A percentile compares a stretch with the other conserved stretches of the same genome.
Conservation (phyloP, 2,329 filamentous ascomycete genomes). For the Aspergillus sp. region DNA sequence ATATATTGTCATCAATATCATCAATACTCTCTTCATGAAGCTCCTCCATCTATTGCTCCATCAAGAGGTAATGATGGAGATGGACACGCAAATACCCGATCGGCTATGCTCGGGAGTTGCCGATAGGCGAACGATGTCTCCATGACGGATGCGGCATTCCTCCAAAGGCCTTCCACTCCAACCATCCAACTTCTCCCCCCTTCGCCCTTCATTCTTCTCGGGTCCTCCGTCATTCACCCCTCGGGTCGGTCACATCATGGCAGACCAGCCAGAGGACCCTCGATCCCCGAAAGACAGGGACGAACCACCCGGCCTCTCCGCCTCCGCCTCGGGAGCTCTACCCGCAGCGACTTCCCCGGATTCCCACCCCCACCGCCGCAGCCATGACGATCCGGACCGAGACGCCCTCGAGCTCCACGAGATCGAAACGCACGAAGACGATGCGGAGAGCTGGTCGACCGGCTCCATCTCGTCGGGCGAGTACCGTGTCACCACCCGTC, state of each 20-base stretch:
- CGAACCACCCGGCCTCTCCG: background rate
- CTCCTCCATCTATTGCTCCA: background rate
- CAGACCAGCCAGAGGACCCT: background rate
- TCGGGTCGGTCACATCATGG: background rate
- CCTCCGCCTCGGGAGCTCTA: background rate
- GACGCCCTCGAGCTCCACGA: constrained; percentile 30
- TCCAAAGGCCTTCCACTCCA: background rate
- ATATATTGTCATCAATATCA: too few relatives aligned
- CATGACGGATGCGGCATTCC: background rate
- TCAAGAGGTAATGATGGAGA: background rate
- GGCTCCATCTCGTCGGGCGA: constrained; percentile 36
- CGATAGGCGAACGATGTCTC: background rate
- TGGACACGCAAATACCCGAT: background rate
- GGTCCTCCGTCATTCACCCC: background rate
- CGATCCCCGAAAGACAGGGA: background rate
- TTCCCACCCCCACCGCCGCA: constrained; percentile 4
- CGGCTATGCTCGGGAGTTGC: background rate
- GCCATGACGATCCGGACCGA: constrained; percentile 5
- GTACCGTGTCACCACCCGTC: constrained; percentile 24
- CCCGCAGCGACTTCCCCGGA: background rate
- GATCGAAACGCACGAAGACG: constrained; percentile 29
- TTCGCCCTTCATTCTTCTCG: background rate
- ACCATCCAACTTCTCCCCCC: background rate
- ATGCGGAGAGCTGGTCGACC: constrained; percentile 21
- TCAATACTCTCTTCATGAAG: too few relatives aligned